Base-by-base conservation (phyloP, 805 yeast genomes). In the Metschnikowia aberdeeniae region DNA sequence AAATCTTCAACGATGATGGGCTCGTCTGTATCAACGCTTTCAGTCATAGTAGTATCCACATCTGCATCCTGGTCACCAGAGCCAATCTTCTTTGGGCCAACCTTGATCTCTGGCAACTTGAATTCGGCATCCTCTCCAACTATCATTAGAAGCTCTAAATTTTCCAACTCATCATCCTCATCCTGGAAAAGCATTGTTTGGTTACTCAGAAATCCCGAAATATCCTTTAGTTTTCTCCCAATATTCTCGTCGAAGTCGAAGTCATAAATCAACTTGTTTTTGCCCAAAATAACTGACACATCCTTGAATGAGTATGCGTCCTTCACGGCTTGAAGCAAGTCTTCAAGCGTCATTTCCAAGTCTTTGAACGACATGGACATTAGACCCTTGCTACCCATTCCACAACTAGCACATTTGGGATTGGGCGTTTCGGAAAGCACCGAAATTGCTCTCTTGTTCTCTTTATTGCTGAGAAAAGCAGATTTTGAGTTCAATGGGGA, bases 231-330 rank as follows among this genome's bases (percentile, higher is more conserved):
- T 0, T 72, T 60, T 29, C 67, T 70, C 0, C 66, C 68, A 10
- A 72, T 55, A 57, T 92, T 83, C 57, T 90, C 98, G 40, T 88
- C 96, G 61, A 87, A 89, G 58, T 92, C 99, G 46, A 74, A 74
- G 64, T 93, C 99, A 55, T 87, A 88, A 7, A 93, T 61, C 48
- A 93, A 71, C 52, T 77, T 75, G 30, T 79, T 76, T 32, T 70
- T 65, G 4, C 83, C 84, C 22, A 82, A 68, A 17, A 84, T 75
- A 6, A 86, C 58, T 2, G 88, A 74, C 32, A 84, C 81, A 32
- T 73, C 81, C 1, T 67, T 78, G 58, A 80, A 87, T 0, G 70
- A 72, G 55, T 84, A 82, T 42, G 72, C 71, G 1, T 55, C 58
- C 24, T 71, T 61, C 4, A 90, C 57, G 3, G 65, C 53, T 3